A percentile compares a stretch with the other conserved stretches of the same genome.
These are phyloP conservation scores for Tolypocladium album DNA, from an alignment of 2,329 filamentous ascomycete genomes.

Conservation along the genomic window DNA sequence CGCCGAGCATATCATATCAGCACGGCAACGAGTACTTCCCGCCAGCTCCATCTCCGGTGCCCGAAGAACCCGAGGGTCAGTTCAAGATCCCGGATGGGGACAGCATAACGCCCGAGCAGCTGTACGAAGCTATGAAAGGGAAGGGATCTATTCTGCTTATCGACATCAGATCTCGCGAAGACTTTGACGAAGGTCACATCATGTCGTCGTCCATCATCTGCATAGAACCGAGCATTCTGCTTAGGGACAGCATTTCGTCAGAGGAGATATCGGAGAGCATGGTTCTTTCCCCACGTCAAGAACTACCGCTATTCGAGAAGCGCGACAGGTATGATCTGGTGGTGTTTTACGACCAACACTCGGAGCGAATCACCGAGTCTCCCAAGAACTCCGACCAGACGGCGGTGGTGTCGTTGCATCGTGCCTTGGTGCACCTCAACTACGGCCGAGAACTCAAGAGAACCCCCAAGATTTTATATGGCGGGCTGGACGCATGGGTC, in stretches of 20 bases:
- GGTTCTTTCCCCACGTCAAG: constrained; percentile 60
- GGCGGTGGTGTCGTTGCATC: constrained; percentile 62
- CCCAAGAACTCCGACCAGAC: constrained; percentile 27
- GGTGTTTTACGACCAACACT: constrained; percentile 76
- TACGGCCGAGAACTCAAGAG: constrained; percentile 63
- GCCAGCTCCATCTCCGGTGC: constrained; percentile 21
- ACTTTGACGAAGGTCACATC: constrained; percentile 85
- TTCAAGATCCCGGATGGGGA: constrained; percentile 42
- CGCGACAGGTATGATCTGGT: constrained; percentile 73
- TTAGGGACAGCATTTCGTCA: constrained; percentile 56
- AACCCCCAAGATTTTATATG: constrained; percentile 65
- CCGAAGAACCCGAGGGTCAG: constrained; percentile 24
- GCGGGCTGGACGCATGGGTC: constrained; percentile 79
- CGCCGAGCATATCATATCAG: constrained; percentile 15
- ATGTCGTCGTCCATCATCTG: constrained; percentile 77
- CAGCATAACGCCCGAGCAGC: constrained; percentile 55
- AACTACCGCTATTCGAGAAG: constrained; percentile 62
- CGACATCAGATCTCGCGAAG: constrained; percentile 69
- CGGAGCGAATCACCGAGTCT: constrained; percentile 36
- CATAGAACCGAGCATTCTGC: constrained; percentile 67
- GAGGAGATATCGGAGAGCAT: constrained; percentile 56
- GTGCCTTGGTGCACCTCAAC: constrained; percentile 76
- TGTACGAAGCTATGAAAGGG: constrained; percentile 57
- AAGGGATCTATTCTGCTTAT: constrained; percentile 62
- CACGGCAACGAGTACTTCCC: constrained; percentile 21